These are phyloP conservation scores for Chaetomium strumarium DNA, from an alignment of 2,329 filamentous ascomycete species.

Conservation along the genomic window DNA sequence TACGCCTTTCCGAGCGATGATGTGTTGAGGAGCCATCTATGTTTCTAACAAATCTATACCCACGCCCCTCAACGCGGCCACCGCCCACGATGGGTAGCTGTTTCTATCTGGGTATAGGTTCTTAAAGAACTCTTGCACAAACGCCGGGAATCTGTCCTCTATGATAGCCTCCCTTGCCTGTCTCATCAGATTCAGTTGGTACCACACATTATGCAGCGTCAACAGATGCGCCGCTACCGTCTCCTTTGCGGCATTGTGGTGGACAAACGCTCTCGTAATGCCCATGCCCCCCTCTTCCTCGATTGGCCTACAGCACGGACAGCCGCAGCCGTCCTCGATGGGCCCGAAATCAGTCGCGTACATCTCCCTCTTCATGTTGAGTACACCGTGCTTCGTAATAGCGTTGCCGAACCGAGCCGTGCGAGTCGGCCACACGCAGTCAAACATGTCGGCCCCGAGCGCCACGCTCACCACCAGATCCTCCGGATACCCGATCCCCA, in stretches of 20 bases:
- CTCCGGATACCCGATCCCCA: conserved; percentile 97
- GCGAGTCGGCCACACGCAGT: conserved; percentile 96
- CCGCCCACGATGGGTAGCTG: conserved; percentile 76
- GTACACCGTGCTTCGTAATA: conserved; percentile 70
- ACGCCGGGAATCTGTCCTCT: conserved; percentile 72
- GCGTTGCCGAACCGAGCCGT: conserved; percentile 96
- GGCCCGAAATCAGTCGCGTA: conserved; percentile 78
- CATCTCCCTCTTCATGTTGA: conserved; percentile 73
- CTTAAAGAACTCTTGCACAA: conserved; percentile 71
- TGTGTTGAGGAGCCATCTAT: conserved; percentile 5
- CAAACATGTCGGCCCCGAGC: conserved; percentile 97
- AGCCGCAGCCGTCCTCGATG: conserved; percentile 76
- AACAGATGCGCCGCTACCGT: conserved; percentile 80
- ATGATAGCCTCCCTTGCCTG: conserved; percentile 70
- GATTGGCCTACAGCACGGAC: conserved; percentile 64
- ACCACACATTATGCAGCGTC: conserved; percentile 94
- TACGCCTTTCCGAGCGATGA: background rate
- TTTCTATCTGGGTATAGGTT: conserved; percentile 61
- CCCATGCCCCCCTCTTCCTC: conserved; percentile 63
- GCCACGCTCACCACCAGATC: conserved; percentile 91
- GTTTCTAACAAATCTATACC: conserved; percentile 63
- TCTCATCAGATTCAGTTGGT: conserved; percentile 79
- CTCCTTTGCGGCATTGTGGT: conserved; percentile 90
- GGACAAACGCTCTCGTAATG: conserved; percentile 81
- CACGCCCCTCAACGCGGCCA: conserved; percentile 71